Conservation (phyloP, 345 rosid genomes). For the Eutrema yunnanense region DNA sequence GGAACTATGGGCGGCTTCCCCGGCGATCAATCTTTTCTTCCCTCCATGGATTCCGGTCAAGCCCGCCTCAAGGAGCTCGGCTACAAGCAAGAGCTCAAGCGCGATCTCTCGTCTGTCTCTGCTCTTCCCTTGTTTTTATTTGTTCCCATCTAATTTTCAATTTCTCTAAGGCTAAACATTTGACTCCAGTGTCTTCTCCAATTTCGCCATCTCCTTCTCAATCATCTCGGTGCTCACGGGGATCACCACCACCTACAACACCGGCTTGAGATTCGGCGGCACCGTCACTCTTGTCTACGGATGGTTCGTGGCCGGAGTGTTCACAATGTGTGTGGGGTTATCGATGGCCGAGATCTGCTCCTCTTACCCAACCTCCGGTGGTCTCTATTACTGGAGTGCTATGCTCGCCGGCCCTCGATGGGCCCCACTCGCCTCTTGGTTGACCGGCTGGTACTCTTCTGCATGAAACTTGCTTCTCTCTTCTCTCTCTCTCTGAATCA, state of each 20-base stretch:
- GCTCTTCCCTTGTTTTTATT: neutral
- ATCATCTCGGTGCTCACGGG: constrained; percentile 89
- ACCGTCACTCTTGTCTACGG: constrained; percentile 78
- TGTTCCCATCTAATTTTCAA: neutral
- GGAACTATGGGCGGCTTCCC: constrained; percentile 7
- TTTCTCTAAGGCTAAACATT: neutral
- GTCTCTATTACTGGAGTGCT: constrained; percentile 99
- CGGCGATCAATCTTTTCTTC: neutral
- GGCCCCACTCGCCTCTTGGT: constrained; percentile 97
- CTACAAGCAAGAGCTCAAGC: constrained; percentile 97
- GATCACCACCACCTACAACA: constrained; percentile 83
- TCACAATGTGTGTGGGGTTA: constrained; percentile 82
- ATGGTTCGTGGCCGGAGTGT: constrained; percentile 73
- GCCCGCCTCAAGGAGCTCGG: constrained; percentile 82
- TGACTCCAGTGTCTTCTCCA: constrained; percentile 75
- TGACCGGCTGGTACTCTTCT: constrained; percentile 74
- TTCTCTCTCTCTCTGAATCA: neutral
- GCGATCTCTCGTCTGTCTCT: constrained; percentile 73
- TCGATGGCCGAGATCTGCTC: constrained; percentile 99
- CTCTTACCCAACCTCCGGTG: constrained; percentile 94
- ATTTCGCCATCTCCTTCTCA: constrained; percentile 91
- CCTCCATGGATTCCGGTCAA: constrained; percentile 53
- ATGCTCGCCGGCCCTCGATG: constrained; percentile 84
- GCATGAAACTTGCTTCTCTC: neutral
- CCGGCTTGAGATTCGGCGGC: constrained; percentile 76